phyloP scores from a whole-genome alignment of 441 rosid species.

The Populus tomentosa region DNA sequence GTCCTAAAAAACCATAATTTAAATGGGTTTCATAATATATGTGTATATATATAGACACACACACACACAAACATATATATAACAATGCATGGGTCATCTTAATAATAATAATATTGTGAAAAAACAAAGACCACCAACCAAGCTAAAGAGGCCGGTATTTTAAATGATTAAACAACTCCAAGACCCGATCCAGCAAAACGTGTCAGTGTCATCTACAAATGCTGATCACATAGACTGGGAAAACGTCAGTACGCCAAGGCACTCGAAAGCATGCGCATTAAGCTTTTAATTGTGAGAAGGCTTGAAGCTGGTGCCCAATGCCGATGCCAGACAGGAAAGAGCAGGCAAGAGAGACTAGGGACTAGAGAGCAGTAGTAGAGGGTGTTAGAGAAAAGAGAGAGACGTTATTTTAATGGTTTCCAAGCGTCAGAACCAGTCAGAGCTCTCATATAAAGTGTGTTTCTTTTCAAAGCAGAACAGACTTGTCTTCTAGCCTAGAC shows the following conservation, averaged over 20 bases:
- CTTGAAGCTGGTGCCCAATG: slow-evolving; percentile 2
- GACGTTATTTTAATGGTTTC: slow-evolving; percentile 1
- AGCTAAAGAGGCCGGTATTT: too few species aligned
- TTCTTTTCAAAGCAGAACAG: slow-evolving; percentile 15
- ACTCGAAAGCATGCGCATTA: slow-evolving; percentile 2
- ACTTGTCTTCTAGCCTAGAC: slow-evolving; percentile 24
- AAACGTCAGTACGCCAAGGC: background rate
- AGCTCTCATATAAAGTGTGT: slow-evolving; percentile 8
- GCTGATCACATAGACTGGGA: background rate
- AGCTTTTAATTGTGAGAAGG: background rate
- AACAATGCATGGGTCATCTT: too few species aligned
- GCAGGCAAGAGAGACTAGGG: slow-evolving; percentile 8
- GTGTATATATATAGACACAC: too few species aligned
- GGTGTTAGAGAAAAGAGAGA: background rate
- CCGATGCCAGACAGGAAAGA: background rate
- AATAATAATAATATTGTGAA: too few species aligned
- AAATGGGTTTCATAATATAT: background rate
- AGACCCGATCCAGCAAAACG: background rate
- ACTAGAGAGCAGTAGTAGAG: background rate
- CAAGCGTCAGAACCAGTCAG: slow-evolving; percentile 23
- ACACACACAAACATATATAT: too few species aligned
- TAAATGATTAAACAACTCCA: too few species aligned
- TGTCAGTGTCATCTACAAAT: background rate
- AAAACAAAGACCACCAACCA: too few species aligned
- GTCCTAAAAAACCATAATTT: background rate